A percentile compares a stretch with the other conserved stretches of the same genome.
phyloP scores from a whole-genome alignment of 306 rosid genomes.

The Pachyrhizus erosus region DNA sequence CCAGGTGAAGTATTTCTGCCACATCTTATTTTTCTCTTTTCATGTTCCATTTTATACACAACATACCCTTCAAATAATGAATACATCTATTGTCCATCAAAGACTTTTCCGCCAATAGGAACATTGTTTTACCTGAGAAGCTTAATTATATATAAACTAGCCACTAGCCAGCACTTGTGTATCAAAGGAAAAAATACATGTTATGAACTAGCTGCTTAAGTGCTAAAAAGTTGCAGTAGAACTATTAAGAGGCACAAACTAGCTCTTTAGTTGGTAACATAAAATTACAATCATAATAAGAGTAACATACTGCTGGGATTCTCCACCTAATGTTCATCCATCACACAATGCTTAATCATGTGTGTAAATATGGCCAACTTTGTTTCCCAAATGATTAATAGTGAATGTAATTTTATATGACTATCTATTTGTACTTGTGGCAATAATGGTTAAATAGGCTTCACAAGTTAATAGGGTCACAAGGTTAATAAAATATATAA shows the following conservation, averaged over 20 bases:
- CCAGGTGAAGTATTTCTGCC: slow-evolving; percentile 61
- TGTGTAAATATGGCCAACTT: too few species aligned
- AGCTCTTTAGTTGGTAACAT: slow-evolving; percentile 1
- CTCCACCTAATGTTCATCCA: too few species aligned
- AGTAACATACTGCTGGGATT: too few species aligned
- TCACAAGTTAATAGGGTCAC: too few species aligned
- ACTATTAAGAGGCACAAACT: not conserved
- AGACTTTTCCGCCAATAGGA: slow-evolving; percentile 15
- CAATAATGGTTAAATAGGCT: too few species aligned
- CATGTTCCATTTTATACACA: slow-evolving; percentile 5
- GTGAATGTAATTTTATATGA: too few species aligned
- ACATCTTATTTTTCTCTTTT: slow-evolving; percentile 6
- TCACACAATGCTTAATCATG: too few species aligned
- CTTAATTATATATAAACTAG: slow-evolving; percentile 24
- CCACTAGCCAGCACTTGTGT: not conserved
- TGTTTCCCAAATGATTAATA: too few species aligned
- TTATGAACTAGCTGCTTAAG: not conserved
- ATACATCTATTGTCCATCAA: not conserved
- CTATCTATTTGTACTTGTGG: too few species aligned
- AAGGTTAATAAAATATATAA: too few species aligned
- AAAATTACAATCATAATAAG: not conserved
- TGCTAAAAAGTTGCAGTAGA: slow-evolving; percentile 18
- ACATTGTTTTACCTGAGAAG: slow-evolving; percentile 7
- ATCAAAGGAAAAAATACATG: slow-evolving; percentile 17
- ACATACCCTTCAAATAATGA: not conserved